These are phyloP conservation scores for Podila clonocystis DNA, from an alignment of 192 early-diverging fungal genomes.

Conservation along the genomic window DNA sequence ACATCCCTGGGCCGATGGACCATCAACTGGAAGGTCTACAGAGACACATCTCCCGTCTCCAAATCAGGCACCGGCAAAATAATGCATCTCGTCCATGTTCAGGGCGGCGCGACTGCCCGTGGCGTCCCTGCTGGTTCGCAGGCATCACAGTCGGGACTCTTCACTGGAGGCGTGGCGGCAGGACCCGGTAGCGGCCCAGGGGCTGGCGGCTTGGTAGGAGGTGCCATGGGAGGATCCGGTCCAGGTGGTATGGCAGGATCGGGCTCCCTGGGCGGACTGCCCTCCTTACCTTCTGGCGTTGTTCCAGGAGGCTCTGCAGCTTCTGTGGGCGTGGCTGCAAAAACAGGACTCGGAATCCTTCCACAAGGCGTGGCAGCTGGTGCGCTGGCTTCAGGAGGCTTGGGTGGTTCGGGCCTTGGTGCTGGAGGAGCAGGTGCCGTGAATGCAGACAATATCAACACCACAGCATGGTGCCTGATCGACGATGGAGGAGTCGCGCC, in stretches of 20 bases:
- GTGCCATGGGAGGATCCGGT: background rate
- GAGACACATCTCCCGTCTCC: constrained; percentile 40
- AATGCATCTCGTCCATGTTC: constrained; percentile 48
- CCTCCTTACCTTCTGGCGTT: background rate
- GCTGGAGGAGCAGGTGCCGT: constrained; percentile 3
- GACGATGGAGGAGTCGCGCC: constrained; percentile 35
- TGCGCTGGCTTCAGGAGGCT: constrained; percentile 6
- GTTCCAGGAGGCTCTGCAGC: background rate
- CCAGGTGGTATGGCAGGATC: background rate
- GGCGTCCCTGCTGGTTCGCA: constrained; percentile 27
- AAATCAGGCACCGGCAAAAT: constrained; percentile 53
- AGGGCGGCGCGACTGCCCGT: constrained; percentile 31
- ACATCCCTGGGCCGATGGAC: constrained; percentile 44
- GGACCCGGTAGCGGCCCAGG: constrained; percentile 1
- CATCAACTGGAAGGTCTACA: constrained; percentile 50
- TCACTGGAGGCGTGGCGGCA: constrained; percentile 8
- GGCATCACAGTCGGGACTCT: constrained; percentile 1
- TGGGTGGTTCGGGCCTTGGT: constrained; percentile 1
- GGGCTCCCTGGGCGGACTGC: background rate
- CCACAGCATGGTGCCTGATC: constrained; percentile 44
- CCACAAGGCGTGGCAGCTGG: constrained; percentile 14
- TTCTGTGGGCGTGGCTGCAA: constrained; percentile 8
- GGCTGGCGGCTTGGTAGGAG: background rate
- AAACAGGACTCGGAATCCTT: constrained; percentile 34
- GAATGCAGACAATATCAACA: constrained; percentile 18